Base-by-base conservation (phyloP, 2,329 filamentous ascomycete species). In the Diaporthe citrichinensis region DNA sequence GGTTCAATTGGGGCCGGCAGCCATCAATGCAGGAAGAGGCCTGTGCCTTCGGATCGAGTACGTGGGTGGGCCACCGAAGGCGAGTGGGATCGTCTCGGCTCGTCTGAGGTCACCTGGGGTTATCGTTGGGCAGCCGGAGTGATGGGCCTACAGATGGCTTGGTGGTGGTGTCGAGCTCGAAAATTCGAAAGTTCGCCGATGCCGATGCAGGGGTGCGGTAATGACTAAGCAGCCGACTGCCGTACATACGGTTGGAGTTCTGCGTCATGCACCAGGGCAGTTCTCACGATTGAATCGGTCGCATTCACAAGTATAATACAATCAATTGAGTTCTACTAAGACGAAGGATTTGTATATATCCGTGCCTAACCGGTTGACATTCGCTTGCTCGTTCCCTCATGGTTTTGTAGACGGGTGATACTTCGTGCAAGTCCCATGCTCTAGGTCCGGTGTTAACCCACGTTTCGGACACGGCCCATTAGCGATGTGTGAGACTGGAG, bases 151-250 rank as follows among this genome's bases (percentile, higher is more conserved):
- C 25, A 55, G 28, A 6, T 41, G 36, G 36, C 23, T 34, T 44
- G 53, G 25, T 55, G 34, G n/a, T 69, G 49, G 65, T 55, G 65
- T 55, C 65, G 53, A 69, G 49, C 65, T 69, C 65, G 74, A 76
- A 77, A 76, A 73, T 76, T 76, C 71, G 67, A 74, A 57, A 65
- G 59, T 72, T 72, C 53, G 69, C 61, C 71, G 65, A 67, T 57
- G 71, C 57, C 72, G 69, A 44, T 53, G 51, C 68, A 74, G 51
- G 75, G 75, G 49, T 57, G 12, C 3, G 7, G 1, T 34, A 49
- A 55, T 73, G 71, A 73, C 71, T 73, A 62, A 73, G 71, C 71
- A 8, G 2, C 1, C 14, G 15, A 23, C 20, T 15, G 1, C 23
- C 9, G 14, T 23, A 15, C 14, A 12, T 39, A 23, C 17, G 3